Conservation (phyloP, 2,329 filamentous ascomycete species). For the Sporothrix brasiliensis region DNA sequence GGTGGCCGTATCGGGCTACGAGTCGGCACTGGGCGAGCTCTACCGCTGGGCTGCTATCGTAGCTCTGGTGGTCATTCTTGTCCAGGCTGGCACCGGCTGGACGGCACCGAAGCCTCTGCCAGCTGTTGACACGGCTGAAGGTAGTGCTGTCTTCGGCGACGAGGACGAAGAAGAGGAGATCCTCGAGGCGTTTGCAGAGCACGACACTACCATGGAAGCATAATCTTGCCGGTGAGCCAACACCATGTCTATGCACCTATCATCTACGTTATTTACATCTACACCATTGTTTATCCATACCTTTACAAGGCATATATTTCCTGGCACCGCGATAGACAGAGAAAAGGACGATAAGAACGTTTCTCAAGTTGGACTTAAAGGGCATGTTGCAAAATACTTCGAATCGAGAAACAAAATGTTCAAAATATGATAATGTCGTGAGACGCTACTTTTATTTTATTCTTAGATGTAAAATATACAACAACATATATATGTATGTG, state of each 20-base stretch:
- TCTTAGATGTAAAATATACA: neutral
- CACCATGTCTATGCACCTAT: neutral
- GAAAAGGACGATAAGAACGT: no score
- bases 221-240: neutral
- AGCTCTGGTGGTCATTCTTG: conserved; percentile 48
- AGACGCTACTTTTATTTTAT: neutral
- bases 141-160: conserved; percentile 41
- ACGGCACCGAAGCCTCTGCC: conserved; percentile 42
- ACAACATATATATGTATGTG: no score
- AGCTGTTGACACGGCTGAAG: neutral
- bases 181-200: conserved; percentile 42
- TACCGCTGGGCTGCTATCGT: conserved; percentile 54
- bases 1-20: conserved; percentile 55
- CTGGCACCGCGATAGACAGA: neutral
- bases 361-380: neutral
- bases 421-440: neutral
- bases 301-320: neutral
- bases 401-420: neutral
- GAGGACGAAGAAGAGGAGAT: conserved; percentile 50
- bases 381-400: neutral
- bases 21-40: conserved; percentile 49
- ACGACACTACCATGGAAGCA: conserved; percentile 43
- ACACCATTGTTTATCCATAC: neutral
- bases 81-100: conserved; percentile 59
- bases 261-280: neutral